phyloP scores from a whole-genome alignment of 2,329 filamentous ascomycete species.

The Nemania diffusa region DNA sequence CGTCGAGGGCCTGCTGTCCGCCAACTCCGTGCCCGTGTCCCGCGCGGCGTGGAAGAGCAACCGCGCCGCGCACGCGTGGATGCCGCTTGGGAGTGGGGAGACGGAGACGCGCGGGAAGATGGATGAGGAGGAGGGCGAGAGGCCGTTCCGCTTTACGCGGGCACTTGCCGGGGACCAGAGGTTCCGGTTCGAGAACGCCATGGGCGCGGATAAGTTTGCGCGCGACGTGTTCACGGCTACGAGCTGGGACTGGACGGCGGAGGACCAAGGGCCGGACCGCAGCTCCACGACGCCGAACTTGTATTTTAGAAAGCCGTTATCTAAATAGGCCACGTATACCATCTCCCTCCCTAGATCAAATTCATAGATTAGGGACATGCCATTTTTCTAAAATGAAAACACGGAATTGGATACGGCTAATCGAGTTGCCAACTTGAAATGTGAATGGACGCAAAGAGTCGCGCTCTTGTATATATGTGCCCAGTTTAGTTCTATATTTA shows the following conservation, averaged over 20 bases:
- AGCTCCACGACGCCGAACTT: constrained; percentile 43
- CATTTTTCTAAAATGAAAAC: not conserved
- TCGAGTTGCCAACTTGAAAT: not conserved
- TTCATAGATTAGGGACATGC: not conserved
- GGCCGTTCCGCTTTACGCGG: constrained; percentile 62
- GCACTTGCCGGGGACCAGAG: constrained; percentile 61
- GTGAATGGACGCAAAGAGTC: constrained; percentile 7
- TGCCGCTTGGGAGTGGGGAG: constrained; percentile 39
- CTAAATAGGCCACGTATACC: not conserved
- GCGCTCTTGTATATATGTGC: constrained; percentile 31
- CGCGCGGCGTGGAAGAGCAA: constrained; percentile 59
- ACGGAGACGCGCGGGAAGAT: not conserved
- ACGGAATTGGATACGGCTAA: constrained; percentile 10
- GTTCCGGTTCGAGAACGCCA: constrained; percentile 59
- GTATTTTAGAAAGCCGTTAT: constrained; percentile 34
- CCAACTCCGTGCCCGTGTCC: constrained; percentile 57
- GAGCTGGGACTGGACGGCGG: constrained; percentile 70
- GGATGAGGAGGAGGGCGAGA: constrained; percentile 27
- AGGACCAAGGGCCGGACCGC: constrained; percentile 48
- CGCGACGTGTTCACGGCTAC: constrained; percentile 65
- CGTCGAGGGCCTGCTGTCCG: constrained; percentile 66
- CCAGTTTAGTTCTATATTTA: constrained; percentile 19
- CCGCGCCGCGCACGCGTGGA: constrained; percentile 56
- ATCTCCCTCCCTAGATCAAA: not conserved
- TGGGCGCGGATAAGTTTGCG: constrained; percentile 63